Evolutionary conservation across 169 alveolate genomes (phyloP).

Genomic region (Eimeria acervulina): DNA sequence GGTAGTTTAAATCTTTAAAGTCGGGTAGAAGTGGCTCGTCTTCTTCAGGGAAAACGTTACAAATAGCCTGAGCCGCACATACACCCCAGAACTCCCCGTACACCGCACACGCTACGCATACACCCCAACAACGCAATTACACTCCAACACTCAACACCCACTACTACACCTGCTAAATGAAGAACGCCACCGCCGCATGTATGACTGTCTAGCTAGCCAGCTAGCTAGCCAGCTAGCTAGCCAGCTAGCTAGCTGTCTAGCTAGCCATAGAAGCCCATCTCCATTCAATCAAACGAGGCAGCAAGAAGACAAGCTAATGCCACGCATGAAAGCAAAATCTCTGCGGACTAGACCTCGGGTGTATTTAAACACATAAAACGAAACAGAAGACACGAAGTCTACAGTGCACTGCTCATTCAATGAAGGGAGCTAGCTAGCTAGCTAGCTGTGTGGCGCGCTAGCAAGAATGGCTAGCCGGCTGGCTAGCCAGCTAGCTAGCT

Average conservation of each 20-base stretch:
- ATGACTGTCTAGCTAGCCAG: neutral
- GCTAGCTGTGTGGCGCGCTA: neutral
- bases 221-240: neutral
- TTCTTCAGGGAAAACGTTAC: slow-evolving; percentile 61
- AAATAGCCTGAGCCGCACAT: neutral
- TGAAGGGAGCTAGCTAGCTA: neutral
- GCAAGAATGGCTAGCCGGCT: neutral
- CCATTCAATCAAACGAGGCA: too few species aligned
- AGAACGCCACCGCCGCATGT: neutral
- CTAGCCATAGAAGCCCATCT: too few species aligned
- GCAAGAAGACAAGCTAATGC: too few species aligned
- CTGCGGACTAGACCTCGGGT: too few species aligned
- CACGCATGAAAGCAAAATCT: too few species aligned
- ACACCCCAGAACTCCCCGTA: neutral
- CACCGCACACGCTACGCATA: neutral
- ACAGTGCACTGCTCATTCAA: too few species aligned
- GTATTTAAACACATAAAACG: too few species aligned
- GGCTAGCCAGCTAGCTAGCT: neutral
- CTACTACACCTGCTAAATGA: too few species aligned
- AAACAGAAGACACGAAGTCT: too few species aligned
- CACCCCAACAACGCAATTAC: neutral
- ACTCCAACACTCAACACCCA: neutral
- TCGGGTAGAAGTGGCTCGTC: slow-evolving; percentile 93
- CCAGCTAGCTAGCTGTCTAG: neutral
- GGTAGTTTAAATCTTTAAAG: slow-evolving; percentile 92